A percentile compares a stretch with the other conserved stretches of the same genome.
Conservation (phyloP, 2,329 filamentous ascomycete genomes). For the Colletotrichum incanum region DNA sequence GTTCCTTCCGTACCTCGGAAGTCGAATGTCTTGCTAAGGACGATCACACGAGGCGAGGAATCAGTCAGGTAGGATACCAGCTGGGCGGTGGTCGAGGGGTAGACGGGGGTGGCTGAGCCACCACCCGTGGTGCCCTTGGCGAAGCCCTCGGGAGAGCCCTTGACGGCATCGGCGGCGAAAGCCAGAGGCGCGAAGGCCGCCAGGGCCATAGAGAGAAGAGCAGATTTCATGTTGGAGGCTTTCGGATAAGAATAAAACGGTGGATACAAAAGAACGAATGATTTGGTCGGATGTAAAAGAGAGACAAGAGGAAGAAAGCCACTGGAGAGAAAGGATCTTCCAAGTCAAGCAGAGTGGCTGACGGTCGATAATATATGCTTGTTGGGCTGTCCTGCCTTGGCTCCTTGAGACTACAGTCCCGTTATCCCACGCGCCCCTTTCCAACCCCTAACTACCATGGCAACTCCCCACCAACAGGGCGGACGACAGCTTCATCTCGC, state of each 20-base stretch:
- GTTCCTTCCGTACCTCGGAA: constrained; percentile 56
- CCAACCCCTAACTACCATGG: not conserved
- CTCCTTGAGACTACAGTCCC: not conserved
- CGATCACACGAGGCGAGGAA: constrained; percentile 67
- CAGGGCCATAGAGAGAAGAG: constrained; percentile 37
- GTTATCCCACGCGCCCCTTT: constrained; percentile 1
- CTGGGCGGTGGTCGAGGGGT: constrained; percentile 68
- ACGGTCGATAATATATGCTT: constrained; percentile 32
- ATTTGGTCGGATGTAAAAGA: constrained; percentile 31
- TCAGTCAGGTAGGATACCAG: constrained; percentile 73
- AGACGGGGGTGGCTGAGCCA: constrained; percentile 67
- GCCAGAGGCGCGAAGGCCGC: constrained; percentile 39
- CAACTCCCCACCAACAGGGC: constrained; percentile 19
- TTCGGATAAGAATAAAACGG: constrained; percentile 2
- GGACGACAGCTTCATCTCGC: constrained; percentile 33
- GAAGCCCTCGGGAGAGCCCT: constrained; percentile 65
- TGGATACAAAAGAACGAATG: constrained; percentile 32
- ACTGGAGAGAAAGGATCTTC: constrained; percentile 21
- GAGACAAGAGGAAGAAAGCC: constrained; percentile 28
- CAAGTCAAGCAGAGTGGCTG: constrained; percentile 12
- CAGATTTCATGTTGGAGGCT: constrained; percentile 31
- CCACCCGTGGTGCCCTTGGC: constrained; percentile 65
- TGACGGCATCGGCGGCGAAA: constrained; percentile 49
- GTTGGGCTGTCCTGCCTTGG: not conserved
- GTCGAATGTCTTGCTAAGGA: constrained; percentile 70